These are phyloP conservation scores for Globisporangium abappressorium DNA, from an alignment of 352 stramenopile species.

Conservation along the genomic window DNA sequence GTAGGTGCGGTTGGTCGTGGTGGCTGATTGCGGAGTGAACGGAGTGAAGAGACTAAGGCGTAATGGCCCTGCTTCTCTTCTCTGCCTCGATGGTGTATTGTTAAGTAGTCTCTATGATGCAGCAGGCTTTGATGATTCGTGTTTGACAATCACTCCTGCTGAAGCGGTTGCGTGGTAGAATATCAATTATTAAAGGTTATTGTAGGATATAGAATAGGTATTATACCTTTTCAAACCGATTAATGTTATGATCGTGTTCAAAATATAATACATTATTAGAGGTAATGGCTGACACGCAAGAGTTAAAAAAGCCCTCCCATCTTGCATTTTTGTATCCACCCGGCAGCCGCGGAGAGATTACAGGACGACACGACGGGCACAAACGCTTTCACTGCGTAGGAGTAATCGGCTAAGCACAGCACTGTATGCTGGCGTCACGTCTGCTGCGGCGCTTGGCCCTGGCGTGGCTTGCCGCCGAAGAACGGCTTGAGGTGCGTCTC, in stretches of 20 bases:
- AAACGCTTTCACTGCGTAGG: too few relatives aligned
- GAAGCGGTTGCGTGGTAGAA: neutral
- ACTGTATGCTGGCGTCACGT: neutral
- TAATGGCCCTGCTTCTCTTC: neutral
- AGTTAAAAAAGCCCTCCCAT: too few relatives aligned
- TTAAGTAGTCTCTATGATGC: neutral
- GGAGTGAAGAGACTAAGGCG: neutral
- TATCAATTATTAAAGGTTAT: neutral
- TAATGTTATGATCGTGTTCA: too few relatives aligned
- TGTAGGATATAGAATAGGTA: neutral
- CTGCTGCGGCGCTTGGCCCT: neutral
- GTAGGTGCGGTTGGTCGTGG: neutral
- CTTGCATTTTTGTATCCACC: too few relatives aligned
- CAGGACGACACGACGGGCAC: too few relatives aligned
- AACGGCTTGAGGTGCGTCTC: slow-evolving; percentile 66
- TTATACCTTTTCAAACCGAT: too few relatives aligned
- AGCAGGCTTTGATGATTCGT: neutral
- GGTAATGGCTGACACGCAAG: too few relatives aligned
- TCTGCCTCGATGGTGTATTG: neutral
- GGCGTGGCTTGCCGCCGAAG: slow-evolving; percentile 47
- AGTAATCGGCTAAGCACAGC: neutral
- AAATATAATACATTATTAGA: too few relatives aligned
- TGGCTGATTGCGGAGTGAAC: neutral
- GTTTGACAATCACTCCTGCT: neutral
- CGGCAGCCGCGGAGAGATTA: too few relatives aligned